Evolutionary conservation across 1,284 basidiomycete genomes (phyloP).

Genomic region (Sporisorium scitamineum): DNA sequence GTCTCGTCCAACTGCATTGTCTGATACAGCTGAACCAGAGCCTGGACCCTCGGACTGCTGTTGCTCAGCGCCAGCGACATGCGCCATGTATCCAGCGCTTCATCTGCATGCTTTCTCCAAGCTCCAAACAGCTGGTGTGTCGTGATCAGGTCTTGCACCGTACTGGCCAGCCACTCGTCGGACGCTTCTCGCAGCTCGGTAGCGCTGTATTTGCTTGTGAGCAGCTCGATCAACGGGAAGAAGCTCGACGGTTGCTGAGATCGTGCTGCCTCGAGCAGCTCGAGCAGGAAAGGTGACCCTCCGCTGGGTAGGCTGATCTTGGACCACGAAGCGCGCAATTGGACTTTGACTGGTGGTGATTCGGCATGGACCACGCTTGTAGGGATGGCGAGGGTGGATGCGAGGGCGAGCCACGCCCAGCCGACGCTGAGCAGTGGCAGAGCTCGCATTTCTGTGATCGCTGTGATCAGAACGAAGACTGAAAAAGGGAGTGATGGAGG

Average conservation of each 20-base stretch:
- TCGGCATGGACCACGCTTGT: conserved; percentile 14
- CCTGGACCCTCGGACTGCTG: conserved; percentile 55
- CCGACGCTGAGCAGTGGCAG: conserved; percentile 20
- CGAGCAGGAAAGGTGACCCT: conserved; percentile 73
- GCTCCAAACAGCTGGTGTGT: conserved; percentile 14
- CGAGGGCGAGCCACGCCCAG: conserved; percentile 33
- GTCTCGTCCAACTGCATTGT: conserved; percentile 29
- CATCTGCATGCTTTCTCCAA: neutral
- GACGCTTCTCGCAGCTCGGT: conserved; percentile 17
- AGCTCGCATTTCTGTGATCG: conserved; percentile 17
- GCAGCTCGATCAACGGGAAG: conserved; percentile 44
- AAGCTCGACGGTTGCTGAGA: conserved; percentile 48
- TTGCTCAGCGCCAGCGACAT: conserved; percentile 56
- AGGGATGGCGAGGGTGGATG: conserved; percentile 7
- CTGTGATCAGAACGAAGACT: neutral
- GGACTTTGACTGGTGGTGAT: conserved; percentile 79
- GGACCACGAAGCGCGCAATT: conserved; percentile 83
- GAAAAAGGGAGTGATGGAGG: neutral
- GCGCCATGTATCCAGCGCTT: conserved; percentile 52
- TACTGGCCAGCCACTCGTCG: conserved; percentile 21
- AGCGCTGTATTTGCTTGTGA: conserved; percentile 25
- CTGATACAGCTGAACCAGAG: conserved; percentile 59
- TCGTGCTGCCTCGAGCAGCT: conserved; percentile 79
- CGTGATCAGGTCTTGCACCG: conserved; percentile 20
- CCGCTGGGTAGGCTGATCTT: conserved; percentile 69